A percentile compares a stretch with the other conserved stretches of the same genome.
These are phyloP conservation scores for Axilococcus clingmanii DNA, from an alignment of 139 green algal species.

Conservation along the genomic window DNA sequence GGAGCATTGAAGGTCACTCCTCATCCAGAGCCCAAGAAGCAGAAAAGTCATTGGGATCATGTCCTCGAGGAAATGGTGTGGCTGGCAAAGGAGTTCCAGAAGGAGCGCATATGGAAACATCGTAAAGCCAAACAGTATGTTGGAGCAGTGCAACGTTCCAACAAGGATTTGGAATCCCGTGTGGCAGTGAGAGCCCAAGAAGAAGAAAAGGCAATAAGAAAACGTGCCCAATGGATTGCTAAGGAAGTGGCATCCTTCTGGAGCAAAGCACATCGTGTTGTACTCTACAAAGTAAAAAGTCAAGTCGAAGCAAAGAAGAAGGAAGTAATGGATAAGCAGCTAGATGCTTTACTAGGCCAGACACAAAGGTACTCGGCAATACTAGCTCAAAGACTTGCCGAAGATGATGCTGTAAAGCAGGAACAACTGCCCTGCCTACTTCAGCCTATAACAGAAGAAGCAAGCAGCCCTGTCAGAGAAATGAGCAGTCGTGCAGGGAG, in stretches of 20 bases:
- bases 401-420: conserved; percentile 2
- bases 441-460: background rate
- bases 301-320: conserved; percentile 56
- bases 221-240: conserved; percentile 45
- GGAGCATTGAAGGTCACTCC: background rate
- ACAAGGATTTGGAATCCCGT: conserved; percentile 66
- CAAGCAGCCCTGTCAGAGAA: background rate
- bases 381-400: conserved; percentile 61
- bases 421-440: background rate
- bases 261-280: conserved; percentile 81
- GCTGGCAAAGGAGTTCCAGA: conserved; percentile 86
- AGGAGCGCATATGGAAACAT: conserved; percentile 67
- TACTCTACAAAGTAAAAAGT: conserved; percentile 71
- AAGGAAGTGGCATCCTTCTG: conserved; percentile 76
- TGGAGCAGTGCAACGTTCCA: conserved; percentile 37
- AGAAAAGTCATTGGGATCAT: conserved; percentile 83
- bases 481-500: background rate
- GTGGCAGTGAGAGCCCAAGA: conserved; percentile 29
- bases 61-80: conserved; percentile 93
- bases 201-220: conserved; percentile 22
- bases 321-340: conserved; percentile 61
- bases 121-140: conserved; percentile 57
- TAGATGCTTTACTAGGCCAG: conserved; percentile 90
- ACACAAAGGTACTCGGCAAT: conserved; percentile 87
- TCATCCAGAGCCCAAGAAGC: conserved; percentile 43